These are phyloP conservation scores for Leishmania martiniquensis DNA, from an alignment of 208 protist genomes.

Conservation along the genomic window DNA sequence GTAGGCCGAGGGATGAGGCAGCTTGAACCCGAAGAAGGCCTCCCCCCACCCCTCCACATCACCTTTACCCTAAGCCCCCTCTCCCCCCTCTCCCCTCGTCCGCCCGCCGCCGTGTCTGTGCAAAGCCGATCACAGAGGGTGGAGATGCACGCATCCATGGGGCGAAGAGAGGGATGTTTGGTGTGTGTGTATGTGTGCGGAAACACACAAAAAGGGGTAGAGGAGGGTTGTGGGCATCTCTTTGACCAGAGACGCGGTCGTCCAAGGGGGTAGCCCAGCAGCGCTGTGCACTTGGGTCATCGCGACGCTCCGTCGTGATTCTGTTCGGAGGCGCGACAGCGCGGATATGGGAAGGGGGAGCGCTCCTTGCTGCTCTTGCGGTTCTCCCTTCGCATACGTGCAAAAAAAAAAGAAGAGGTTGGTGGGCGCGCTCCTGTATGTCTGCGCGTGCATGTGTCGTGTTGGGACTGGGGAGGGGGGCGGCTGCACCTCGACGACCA, in stretches of 20 bases:
- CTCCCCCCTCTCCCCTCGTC: not conserved
- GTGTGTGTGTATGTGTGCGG: not conserved
- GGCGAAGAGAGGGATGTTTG: not conserved
- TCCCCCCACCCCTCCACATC: no score
- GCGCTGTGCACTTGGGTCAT: not conserved
- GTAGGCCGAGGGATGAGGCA: not conserved
- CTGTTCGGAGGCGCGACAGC: not conserved
- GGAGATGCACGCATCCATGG: not conserved
- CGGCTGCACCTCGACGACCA: not conserved
- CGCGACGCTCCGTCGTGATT: not conserved
- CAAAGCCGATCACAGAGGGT: not conserved
- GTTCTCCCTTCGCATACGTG: not conserved
- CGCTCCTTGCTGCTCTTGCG: not conserved
- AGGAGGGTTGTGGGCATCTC: not conserved
- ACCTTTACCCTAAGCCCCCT: no score
- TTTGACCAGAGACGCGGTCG: not conserved
- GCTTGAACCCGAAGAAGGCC: not conserved
- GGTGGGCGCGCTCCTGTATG: not conserved
- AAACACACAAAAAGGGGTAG: not conserved
- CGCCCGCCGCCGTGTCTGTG: not conserved
- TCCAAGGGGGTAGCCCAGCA: not conserved
- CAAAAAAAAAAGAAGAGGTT: not conserved
- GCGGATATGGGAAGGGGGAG: not conserved
- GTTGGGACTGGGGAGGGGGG: no score
- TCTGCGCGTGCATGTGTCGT: not conserved